These are phyloP conservation scores for Hura crepitans DNA, from an alignment of 441 rosid species.

Conservation along the genomic window DNA sequence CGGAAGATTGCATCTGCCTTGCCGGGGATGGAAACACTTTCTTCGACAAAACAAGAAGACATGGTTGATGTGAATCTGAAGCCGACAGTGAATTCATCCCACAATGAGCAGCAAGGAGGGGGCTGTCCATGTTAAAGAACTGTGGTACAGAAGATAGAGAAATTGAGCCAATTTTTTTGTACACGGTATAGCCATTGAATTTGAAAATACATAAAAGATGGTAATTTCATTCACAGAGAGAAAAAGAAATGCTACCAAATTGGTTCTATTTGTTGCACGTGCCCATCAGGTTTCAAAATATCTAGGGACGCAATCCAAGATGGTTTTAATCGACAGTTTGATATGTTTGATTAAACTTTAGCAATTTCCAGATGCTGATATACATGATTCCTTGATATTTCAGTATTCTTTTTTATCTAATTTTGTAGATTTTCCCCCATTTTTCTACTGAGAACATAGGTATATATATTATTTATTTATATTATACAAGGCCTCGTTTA, in stretches of 20 bases:
- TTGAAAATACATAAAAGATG: constrained; percentile 3
- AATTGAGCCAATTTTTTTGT: constrained; percentile 6
- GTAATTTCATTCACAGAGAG: neutral
- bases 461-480: too few species aligned
- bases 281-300: constrained; percentile 6
- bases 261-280: constrained; percentile 9
- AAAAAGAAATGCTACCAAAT: neutral
- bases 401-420: too few species aligned
- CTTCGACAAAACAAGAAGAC: constrained; percentile 83
- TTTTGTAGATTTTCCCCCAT: too few species aligned
- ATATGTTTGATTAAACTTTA: neutral
- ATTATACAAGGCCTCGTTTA: too few species aligned
- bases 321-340: neutral
- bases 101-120: constrained; percentile 54
- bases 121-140: constrained; percentile 57
- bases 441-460: too few species aligned
- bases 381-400: too few species aligned
- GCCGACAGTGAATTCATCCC: constrained; percentile 54
- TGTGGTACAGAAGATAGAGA: neutral
- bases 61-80: constrained; percentile 87
- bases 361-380: too few species aligned
- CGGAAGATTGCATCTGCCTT: constrained; percentile 57
- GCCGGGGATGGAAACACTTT: constrained; percentile 59
- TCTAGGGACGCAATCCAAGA: constrained; percentile 13
- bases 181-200: constrained; percentile 4